Evolutionary conservation across 306 rosid genomes (phyloP), one percentile per base, ranked within the genome.

Genomic region (Pueraria montana): DNA sequence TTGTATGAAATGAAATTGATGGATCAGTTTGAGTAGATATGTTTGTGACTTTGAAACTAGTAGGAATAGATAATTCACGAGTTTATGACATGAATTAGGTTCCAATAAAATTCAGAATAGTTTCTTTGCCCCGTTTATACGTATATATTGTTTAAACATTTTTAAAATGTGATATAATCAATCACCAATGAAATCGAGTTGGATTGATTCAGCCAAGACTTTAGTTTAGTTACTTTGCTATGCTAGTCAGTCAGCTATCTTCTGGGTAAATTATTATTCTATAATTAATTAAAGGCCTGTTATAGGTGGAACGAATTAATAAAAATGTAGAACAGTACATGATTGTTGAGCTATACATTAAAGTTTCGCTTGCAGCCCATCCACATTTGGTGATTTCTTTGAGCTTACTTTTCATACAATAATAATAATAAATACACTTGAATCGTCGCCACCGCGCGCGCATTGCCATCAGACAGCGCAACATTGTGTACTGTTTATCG

Each of bases 401-500:
- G 40, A 78, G 23, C 24, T 65, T 77, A 71, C 74, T 79, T 78
- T 52, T 49, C 64, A 77, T 43, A 42, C 38, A 43, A 2, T 65
- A 61, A 2, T 27, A 30, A 63, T 56, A 80, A 43, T 43, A 43
- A 80, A 66, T 76, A 72, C 80, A 43, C 74, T 48, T 67, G 18
- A 84, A 64, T 79, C n/a, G 17, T 40, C 48, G 23, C 68, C 70
- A 68, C 24, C 38, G 23, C 17, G 49, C 17, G 27, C 80, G 64
- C 32, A 56, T 58, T 74, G 52, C 27, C 42, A n/a, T 48, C 68
- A 36, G 4, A 50, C 61, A 80, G 78, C 40, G 12, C 65, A 61
- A 53, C 30, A 62, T 1, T 23, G n/a, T 16, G 5, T 11, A 43
- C 26, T 77, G 36, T 55, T 72, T 83, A 93, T 67, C 99, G 89